These are phyloP conservation scores for Flueggea neowawraea DNA, from an alignment of 441 rosid genomes.

Conservation along the genomic window DNA sequence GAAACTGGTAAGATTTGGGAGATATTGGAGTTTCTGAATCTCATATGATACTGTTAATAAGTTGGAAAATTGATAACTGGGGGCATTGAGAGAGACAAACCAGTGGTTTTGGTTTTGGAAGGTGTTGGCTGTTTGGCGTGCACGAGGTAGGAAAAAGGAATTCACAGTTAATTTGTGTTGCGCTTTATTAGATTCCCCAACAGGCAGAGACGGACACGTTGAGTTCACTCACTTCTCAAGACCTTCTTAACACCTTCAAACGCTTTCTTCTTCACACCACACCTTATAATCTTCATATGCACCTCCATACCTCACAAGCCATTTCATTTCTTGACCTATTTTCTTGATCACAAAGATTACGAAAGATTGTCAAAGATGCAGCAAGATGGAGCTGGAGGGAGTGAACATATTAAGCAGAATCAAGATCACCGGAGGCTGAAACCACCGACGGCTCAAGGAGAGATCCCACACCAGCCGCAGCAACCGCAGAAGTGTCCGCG, in stretches of 20 bases:
- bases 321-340: too few species aligned
- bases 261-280: constrained; percentile 1
- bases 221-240: constrained; percentile 12
- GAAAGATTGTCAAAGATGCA: constrained; percentile 10
- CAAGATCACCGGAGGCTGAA: constrained; percentile 27
- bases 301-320: too few species aligned
- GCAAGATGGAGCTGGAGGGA: constrained; percentile 20
- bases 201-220: constrained; percentile 16
- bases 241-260: constrained; percentile 19
- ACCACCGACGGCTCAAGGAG: constrained; percentile 12
- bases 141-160: constrained; percentile 15
- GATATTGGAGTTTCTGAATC: too few species aligned
- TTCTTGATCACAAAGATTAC: too few species aligned
- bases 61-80: too few species aligned
- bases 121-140: constrained; percentile 13
- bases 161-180: constrained; percentile 22
- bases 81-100: too few species aligned
- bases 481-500: constrained; percentile 63
- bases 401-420: constrained; percentile 21
- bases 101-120: constrained; percentile 5
- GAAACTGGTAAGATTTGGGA: too few species aligned
- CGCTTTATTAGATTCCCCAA: constrained; percentile 9
- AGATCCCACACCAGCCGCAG: constrained; percentile 25
- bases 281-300: too few species aligned
- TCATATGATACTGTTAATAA: too few species aligned